A percentile compares a stretch with the other conserved stretches of the same genome.
phyloP scores from a whole-genome alignment of 1,284 basidiomycete genomes.

The Lignosus rhinocerotis region DNA sequence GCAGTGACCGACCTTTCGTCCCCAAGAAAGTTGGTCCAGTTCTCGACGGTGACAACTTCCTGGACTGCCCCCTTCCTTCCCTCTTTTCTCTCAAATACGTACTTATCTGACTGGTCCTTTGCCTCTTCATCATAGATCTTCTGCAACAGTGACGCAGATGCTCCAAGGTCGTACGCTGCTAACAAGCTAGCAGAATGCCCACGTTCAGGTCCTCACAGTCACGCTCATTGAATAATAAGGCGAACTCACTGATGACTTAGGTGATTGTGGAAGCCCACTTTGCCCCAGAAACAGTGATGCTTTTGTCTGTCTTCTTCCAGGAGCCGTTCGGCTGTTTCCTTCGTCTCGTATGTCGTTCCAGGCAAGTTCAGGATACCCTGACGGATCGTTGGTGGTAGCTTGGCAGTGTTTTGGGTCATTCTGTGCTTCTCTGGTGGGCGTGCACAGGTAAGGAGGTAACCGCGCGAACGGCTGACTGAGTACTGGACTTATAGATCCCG shows the following conservation, averaged over 20 bases:
- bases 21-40: slow-evolving; percentile 59
- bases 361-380: slow-evolving; percentile 50
- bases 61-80: slow-evolving; percentile 35
- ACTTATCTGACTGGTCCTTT: slow-evolving; percentile 44
- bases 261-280: slow-evolving; percentile 61
- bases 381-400: slow-evolving; percentile 30
- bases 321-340: slow-evolving; percentile 45
- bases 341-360: slow-evolving; percentile 50
- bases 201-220: background rate
- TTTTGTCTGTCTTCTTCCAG: slow-evolving; percentile 54
- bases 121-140: slow-evolving; percentile 51
- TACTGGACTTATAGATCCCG: no score
- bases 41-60: slow-evolving; percentile 43
- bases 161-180: slow-evolving; percentile 68
- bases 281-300: slow-evolving; percentile 60
- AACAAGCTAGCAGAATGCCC: slow-evolving; percentile 42
- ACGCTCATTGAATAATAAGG: background rate
- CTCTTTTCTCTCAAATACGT: slow-evolving; percentile 39
- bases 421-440: background rate
- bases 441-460: no score
- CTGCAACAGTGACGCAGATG: slow-evolving; percentile 49
- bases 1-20: slow-evolving; percentile 46
- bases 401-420: no score
- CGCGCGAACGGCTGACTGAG: no score
- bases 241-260: slow-evolving; percentile 53